phyloP scores from a whole-genome alignment of 139 green algal genomes.

The Microglena sp. region DNA sequence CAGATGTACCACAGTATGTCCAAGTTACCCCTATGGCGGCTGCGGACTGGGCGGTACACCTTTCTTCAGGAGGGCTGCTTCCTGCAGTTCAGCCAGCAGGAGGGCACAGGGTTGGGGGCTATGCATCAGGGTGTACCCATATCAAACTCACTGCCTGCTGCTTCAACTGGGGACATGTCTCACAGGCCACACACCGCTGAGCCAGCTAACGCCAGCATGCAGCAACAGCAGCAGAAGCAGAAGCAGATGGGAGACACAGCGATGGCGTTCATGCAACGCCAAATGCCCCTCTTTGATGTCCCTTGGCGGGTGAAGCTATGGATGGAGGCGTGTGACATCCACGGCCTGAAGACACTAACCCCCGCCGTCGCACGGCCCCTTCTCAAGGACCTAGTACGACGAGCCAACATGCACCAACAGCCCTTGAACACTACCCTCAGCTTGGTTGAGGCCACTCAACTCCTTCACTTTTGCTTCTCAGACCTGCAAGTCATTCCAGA shows the following conservation, averaged over 20 bases:
- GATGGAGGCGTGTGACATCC: constrained; percentile 39
- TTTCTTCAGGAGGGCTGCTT: constrained; percentile 47
- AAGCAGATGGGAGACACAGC: constrained; percentile 26
- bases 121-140: no score
- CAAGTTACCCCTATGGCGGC: constrained; percentile 38
- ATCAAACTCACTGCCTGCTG: no score
- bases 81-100: constrained; percentile 25
- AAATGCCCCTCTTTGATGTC: constrained; percentile 44
- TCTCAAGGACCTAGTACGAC: constrained; percentile 20
- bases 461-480: constrained; percentile 36
- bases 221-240: constrained; percentile 8
- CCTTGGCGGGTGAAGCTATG: constrained; percentile 37
- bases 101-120: neutral
- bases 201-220: no score
- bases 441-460: constrained; percentile 31
- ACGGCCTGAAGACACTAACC: constrained; percentile 29
- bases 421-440: constrained; percentile 8
- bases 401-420: neutral
- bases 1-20: constrained; percentile 45
- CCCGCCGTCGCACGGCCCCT: constrained; percentile 38
- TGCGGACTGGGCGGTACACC: constrained; percentile 36
- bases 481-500: constrained; percentile 22
- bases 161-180: no score
- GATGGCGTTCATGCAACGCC: constrained; percentile 34
- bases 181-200: no score